Evolutionary conservation across 192 early-diverging fungal genomes (phyloP), one percentile per base, ranked within the genome.

Genomic region (Umbelopsis isabellina): DNA sequence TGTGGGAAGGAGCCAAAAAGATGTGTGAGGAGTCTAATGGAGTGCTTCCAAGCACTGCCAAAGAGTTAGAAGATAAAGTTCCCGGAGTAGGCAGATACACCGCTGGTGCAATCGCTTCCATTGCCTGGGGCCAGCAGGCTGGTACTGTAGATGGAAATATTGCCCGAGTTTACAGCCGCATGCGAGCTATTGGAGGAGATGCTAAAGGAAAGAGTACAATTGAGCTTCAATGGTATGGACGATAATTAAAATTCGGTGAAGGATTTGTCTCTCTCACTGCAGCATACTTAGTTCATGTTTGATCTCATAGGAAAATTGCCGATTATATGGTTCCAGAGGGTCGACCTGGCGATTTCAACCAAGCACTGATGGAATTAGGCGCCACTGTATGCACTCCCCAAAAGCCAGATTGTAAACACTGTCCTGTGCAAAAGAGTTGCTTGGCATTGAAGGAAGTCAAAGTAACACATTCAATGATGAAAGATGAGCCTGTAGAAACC

Each of bases 361-460:
- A 94, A 58, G 89, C 88, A 10, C 49, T 94, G 52, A 94, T 94
- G 92, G 92, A 94, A 77, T 76, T 92, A 5, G 92, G 92, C 1
- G 89, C 92, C 1, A 84, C 82, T 9, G 73, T 94, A 4, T 94
- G 92, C 75, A 90, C 87, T 4, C 91, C 91, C 2, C 79, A 79
- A 64, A 85, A 85, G 22, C 91, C 91, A 23, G 67, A 75, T 23
- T 94, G 92, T 75, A 72, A 49, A 12, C 66, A 69, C 9, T 94
- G 92, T 78, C 91, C 91, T 3, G 65, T 94, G 0, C 69, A 79
- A 33, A 69, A 72, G 22, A 70, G 80, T 30, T 94, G 92, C 73
- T 68, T 61, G 15, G 92, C 90, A 4, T 84, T 74, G 71, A 80
- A 79, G 45, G 89, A 91, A 79, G 83, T 88, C 71, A 65, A 72